These are phyloP conservation scores for Coffea humblotiana DNA, from an alignment of 305 asterid genomes.

Conservation along the genomic window DNA sequence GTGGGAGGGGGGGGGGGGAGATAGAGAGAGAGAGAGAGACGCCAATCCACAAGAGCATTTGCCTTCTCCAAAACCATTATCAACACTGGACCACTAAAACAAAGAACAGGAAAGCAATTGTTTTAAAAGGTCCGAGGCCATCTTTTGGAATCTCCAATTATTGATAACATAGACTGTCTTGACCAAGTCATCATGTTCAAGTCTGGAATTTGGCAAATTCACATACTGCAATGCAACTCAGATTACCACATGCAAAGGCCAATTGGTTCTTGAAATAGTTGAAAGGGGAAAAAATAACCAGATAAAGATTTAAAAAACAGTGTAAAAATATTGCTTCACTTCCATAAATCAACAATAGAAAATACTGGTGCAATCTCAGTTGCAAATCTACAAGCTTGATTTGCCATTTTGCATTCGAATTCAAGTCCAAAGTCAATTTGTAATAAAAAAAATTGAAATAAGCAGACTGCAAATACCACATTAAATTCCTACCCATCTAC, in stretches of 20 bases:
- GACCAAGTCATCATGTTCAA: neutral
- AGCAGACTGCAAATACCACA: neutral
- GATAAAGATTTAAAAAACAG: neutral
- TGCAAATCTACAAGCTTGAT: neutral
- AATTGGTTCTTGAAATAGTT: neutral
- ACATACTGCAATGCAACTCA: neutral
- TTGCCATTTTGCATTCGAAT: neutral
- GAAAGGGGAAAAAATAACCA: neutral
- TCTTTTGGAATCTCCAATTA: neutral
- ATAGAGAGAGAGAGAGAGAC: no score
- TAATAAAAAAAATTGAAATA: neutral
- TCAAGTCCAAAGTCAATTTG: neutral
- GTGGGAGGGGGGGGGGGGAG: neutral
- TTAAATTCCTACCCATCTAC: neutral
- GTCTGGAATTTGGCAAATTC: neutral
- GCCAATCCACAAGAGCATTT: no score
- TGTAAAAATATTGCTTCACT: neutral
- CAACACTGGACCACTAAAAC: conserved; percentile 67
- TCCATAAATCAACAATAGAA: neutral
- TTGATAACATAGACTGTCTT: neutral
- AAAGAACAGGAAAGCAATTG: neutral
- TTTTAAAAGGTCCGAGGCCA: neutral
- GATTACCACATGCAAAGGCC: neutral
- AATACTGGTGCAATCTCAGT: neutral
- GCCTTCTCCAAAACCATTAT: conserved; percentile 77